A percentile compares a stretch with the other conserved stretches of the same genome.
phyloP scores from a whole-genome alignment of 441 rosid genomes.

The Aleurites moluccanus region DNA sequence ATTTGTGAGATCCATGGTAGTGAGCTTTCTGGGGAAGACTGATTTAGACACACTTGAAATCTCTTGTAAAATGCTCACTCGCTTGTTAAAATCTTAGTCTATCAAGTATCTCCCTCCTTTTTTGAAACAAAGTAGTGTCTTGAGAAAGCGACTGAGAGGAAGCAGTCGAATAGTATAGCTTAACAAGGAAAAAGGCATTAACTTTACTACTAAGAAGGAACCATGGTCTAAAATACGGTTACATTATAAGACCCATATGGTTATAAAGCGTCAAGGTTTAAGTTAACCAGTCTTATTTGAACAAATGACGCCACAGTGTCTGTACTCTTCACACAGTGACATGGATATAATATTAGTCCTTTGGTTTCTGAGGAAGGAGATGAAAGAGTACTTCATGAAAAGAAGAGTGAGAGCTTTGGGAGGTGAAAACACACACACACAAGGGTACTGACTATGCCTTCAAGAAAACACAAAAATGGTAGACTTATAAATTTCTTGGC shows the following conservation, averaged over 20 bases:
- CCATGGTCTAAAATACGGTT: conserved; percentile 20
- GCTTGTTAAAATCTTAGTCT: neutral
- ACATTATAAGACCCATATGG: conserved; percentile 18
- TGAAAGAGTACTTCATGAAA: conserved; percentile 38
- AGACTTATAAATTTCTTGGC: neutral
- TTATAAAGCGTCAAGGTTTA: neutral
- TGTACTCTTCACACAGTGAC: neutral
- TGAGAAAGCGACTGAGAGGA: conserved; percentile 34
- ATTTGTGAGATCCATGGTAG: conserved; percentile 58
- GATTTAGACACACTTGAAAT: conserved; percentile 10
- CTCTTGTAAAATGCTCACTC: conserved; percentile 4
- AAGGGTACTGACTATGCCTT: neutral
- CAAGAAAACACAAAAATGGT: neutral
- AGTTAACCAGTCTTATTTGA: neutral
- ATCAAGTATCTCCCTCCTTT: conserved; percentile 3
- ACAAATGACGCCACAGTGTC: conserved; percentile 1
- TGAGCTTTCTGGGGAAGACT: conserved; percentile 16
- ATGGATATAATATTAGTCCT: neutral
- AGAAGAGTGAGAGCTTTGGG: conserved; percentile 38
- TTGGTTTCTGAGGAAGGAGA: conserved; percentile 26
- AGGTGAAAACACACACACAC: conserved; percentile 5
- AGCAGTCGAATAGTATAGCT: conserved; percentile 26
- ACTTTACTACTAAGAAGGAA: conserved; percentile 16
- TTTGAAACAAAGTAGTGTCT: conserved; percentile 19
- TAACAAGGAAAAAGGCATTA: conserved; percentile 22